Evolutionary conservation across 805 yeast genomes (phyloP).

Genomic region (Scheffersomyces ergatensis): DNA sequence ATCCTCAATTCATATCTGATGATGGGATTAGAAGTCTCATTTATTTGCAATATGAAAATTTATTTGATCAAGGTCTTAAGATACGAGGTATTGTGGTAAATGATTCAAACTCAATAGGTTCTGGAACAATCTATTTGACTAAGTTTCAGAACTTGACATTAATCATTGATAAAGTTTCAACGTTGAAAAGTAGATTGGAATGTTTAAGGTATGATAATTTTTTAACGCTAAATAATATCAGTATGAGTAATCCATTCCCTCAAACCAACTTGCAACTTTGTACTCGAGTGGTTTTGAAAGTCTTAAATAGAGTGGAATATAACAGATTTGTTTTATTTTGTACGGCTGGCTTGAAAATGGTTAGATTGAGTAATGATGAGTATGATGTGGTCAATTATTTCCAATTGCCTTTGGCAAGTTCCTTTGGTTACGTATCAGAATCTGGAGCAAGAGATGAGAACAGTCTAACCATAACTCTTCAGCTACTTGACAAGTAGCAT

Average conservation of each 20-base stretch:
- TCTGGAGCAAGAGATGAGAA: no score
- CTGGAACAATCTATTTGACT: background rate
- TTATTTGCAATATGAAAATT: slow-evolving; percentile 7
- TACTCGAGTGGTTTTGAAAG: background rate
- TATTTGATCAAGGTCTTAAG: no score
- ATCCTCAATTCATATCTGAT: slow-evolving; percentile 6
- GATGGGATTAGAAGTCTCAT: slow-evolving; percentile 13
- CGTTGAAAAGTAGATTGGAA: background rate
- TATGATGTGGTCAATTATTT: background rate
- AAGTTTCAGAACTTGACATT: background rate
- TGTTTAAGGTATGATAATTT: slow-evolving; percentile 2
- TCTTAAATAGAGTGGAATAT: slow-evolving; percentile 1
- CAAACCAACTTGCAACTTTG: background rate
- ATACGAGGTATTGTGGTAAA: background rate
- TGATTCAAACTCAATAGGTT: background rate
- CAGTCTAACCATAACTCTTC: no score
- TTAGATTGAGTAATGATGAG: background rate
- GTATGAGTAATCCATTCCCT: background rate
- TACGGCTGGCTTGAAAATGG: background rate
- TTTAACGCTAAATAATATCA: background rate
- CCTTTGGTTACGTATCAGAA: background rate
- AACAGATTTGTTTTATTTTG: background rate
- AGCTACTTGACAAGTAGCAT: no score
- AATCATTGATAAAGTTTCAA: background rate
- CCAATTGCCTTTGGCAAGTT: background rate